phyloP scores from a whole-genome alignment of 1,284 basidiomycete species.

The Irpex sp. region DNA sequence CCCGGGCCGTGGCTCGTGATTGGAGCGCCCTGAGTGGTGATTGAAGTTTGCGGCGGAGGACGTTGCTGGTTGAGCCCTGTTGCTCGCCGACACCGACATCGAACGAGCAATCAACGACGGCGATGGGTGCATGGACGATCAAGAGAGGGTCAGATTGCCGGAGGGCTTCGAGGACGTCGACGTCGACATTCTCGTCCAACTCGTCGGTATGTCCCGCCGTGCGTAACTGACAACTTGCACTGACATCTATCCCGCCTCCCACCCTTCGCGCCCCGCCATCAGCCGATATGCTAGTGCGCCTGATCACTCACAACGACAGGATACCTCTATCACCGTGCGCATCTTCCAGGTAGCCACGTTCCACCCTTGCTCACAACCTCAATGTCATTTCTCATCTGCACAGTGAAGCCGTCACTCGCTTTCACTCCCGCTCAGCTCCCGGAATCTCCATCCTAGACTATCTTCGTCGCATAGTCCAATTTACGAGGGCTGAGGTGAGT shows the following conservation, averaged over 20 bases:
- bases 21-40: background rate
- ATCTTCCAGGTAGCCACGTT: conserved; percentile 16
- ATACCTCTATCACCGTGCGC: conserved; percentile 82
- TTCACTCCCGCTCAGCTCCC: conserved; percentile 89
- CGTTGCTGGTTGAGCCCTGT: background rate
- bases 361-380: conserved; percentile 19
- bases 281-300: conserved; percentile 92
- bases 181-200: conserved; percentile 77
- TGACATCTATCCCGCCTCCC: background rate
- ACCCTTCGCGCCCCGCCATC: conserved; percentile 8
- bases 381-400: conserved; percentile 18
- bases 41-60: background rate
- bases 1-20: background rate
- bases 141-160: conserved; percentile 71
- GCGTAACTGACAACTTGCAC: background rate
- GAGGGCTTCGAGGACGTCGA: conserved; percentile 72
- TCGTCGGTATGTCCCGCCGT: conserved; percentile 64
- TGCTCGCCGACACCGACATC: conserved; percentile 10
- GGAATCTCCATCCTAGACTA: conserved; percentile 86
- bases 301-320: conserved; percentile 91
- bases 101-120: conserved; percentile 29
- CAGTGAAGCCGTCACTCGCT: conserved; percentile 84
- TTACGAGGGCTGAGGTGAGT: conserved; percentile 86
- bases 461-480: conserved; percentile 85
- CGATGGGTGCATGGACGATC: conserved; percentile 79